Evolutionary conservation across 2,329 filamentous ascomycete species (phyloP).

Genomic region (Setomelanomma holmii): DNA sequence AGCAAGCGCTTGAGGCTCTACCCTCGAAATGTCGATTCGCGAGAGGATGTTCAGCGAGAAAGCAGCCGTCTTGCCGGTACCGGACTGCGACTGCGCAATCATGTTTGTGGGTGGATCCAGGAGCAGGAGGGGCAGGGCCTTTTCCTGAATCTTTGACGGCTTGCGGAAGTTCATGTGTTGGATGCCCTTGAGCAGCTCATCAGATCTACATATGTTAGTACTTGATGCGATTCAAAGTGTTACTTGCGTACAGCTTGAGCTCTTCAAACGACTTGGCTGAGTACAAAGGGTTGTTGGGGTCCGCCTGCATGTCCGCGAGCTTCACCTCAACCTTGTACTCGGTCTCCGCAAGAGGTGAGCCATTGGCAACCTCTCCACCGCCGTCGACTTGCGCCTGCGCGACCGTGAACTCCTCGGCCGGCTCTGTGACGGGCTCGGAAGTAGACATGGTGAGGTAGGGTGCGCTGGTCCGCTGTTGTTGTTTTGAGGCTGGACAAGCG

Average conservation of each 20-base stretch:
- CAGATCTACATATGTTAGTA: conserved; percentile 27
- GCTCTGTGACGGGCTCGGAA: conserved; percentile 18
- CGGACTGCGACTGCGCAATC: conserved; percentile 98
- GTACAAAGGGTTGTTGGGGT: conserved; percentile 85
- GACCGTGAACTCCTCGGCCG: conserved; percentile 15
- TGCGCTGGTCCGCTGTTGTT: not conserved
- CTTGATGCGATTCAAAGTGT: not conserved
- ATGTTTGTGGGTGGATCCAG: conserved; percentile 87
- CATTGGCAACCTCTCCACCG: conserved; percentile 48
- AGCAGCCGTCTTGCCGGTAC: conserved; percentile 96
- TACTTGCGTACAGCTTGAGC: conserved; percentile 75
- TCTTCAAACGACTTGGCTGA: conserved; percentile 86
- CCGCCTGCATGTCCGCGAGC: conserved; percentile 84
- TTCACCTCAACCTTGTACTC: conserved; percentile 92
- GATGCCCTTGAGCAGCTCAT: conserved; percentile 65
- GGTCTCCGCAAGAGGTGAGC: conserved; percentile 66
- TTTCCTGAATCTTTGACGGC: conserved; percentile 97
- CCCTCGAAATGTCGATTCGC: conserved; percentile 76
- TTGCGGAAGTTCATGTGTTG: conserved; percentile 89
- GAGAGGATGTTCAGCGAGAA: conserved; percentile 93
- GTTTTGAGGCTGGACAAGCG: not conserved
- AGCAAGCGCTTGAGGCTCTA: conserved; percentile 82
- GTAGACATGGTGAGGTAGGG: conserved; percentile 15
- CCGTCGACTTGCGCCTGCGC: conserved; percentile 55
- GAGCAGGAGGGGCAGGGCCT: conserved; percentile 87